These are phyloP conservation scores for Apiotrichum brassicae DNA, from an alignment of 1,284 basidiomycete genomes.

Conservation along the genomic window DNA sequence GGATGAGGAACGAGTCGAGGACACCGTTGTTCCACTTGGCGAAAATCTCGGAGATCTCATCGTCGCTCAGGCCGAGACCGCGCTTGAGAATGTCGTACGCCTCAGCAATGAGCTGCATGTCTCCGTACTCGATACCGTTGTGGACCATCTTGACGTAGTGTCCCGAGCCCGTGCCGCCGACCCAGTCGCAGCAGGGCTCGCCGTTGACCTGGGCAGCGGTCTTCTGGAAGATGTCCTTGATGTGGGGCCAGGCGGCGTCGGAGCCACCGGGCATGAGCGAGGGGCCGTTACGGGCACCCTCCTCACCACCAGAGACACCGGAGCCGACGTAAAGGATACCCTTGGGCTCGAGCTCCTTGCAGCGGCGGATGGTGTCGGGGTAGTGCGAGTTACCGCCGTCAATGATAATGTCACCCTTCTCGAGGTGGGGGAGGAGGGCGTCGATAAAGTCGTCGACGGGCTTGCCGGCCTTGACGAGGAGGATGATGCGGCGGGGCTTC, in stretches of 20 bases:
- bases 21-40: conserved; percentile 96
- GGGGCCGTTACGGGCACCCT: conserved; percentile 94
- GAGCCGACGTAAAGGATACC: conserved; percentile 96
- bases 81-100: conserved; percentile 97
- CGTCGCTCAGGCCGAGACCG: conserved; percentile 75
- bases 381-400: conserved; percentile 99
- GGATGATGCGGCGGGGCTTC: conserved; percentile 69
- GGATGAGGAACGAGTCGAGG: conserved; percentile 98
- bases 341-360: conserved; percentile 86
- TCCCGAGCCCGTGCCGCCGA: conserved; percentile 94
- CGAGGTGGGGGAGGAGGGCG: conserved; percentile 54
- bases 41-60: conserved; percentile 86
- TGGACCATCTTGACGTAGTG: conserved; percentile 69
- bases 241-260: conserved; percentile 84
- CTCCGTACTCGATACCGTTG: conserved; percentile 93
- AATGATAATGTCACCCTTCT: conserved; percentile 85
- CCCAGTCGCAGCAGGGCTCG: conserved; percentile 99
- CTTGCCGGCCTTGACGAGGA: conserved; percentile 68
- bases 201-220: conserved; percentile 91
- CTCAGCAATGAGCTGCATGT: conserved; percentile 99
- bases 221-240: conserved; percentile 99
- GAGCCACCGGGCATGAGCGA: conserved; percentile 99
- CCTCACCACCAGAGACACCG: conserved; percentile 99
- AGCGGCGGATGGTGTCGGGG: conserved; percentile 94
- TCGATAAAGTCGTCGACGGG: conserved; percentile 57